Evolutionary conservation across 352 stramenopile species (phyloP).

Genomic region (Thalassiosira allenii): DNA sequence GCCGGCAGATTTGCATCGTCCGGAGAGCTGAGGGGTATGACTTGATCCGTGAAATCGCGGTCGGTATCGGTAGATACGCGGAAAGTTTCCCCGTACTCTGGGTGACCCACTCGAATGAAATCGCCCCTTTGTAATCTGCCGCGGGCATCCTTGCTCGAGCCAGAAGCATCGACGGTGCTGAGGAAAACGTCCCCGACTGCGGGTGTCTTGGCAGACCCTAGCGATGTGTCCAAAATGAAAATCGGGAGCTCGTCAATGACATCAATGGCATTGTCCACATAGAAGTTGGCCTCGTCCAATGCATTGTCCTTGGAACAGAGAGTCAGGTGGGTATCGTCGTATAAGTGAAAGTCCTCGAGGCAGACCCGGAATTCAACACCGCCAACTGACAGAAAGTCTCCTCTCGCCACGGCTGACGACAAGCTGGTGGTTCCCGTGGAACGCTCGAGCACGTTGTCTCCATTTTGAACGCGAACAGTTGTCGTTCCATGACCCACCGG

Average conservation of each 20-base stretch:
- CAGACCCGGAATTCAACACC: slow-evolving; percentile 85
- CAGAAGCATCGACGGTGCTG: slow-evolving; percentile 66
- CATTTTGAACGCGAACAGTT: slow-evolving; percentile 62
- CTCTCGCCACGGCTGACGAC: slow-evolving; percentile 67
- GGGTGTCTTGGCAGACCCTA: slow-evolving; percentile 64
- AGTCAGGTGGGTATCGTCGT: slow-evolving; percentile 71
- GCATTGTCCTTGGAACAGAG: slow-evolving; percentile 73
- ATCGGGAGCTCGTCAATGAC: slow-evolving; percentile 71
- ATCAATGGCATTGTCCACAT: slow-evolving; percentile 31
- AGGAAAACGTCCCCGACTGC: slow-evolving; percentile 67
- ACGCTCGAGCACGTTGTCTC: slow-evolving; percentile 49
- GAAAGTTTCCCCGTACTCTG: slow-evolving; percentile 80
- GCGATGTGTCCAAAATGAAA: slow-evolving; percentile 77
- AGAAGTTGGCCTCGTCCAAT: slow-evolving; percentile 55
- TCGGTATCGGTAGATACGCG: slow-evolving; percentile 74
- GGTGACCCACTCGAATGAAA: slow-evolving; percentile 84
- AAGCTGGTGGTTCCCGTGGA: slow-evolving; percentile 62
- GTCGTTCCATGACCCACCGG: slow-evolving; percentile 61
- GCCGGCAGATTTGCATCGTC: slow-evolving; percentile 60
- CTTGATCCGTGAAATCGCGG: slow-evolving; percentile 53
- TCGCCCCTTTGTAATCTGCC: slow-evolving; percentile 75
- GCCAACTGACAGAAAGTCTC: slow-evolving; percentile 81
- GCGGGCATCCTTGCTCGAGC: slow-evolving; percentile 67
- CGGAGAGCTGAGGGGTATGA: slow-evolving; percentile 63
- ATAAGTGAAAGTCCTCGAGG: slow-evolving; percentile 59